phyloP scores from a whole-genome alignment of 441 rosid species.

The Jatropha multifida region DNA sequence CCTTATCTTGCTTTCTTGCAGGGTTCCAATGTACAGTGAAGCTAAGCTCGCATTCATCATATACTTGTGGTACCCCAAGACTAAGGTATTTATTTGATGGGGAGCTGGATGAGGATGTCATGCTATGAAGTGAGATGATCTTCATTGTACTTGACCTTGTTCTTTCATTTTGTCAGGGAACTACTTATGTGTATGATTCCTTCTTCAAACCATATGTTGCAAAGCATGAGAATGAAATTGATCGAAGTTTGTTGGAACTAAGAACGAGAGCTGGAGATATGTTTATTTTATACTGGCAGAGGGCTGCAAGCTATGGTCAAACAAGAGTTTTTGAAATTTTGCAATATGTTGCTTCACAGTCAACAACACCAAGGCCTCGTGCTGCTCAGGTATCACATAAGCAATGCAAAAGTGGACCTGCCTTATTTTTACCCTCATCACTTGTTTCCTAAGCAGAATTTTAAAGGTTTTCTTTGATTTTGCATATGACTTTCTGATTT shows the following conservation, averaged over 20 bases:
- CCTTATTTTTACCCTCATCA: not conserved
- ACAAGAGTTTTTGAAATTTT: conserved; percentile 74
- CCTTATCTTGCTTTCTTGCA: conserved; percentile 32
- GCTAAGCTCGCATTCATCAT: conserved; percentile 73
- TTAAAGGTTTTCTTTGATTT: not conserved
- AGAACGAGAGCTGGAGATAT: conserved; percentile 86
- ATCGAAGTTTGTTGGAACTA: conserved; percentile 77
- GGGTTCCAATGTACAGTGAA: conserved; percentile 88
- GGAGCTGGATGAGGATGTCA: not conserved
- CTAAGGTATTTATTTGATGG: conserved; percentile 44
- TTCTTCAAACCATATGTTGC: conserved; percentile 88
- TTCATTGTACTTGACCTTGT: conserved; percentile 13
- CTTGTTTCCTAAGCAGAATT: not conserved
- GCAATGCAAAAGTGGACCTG: not conserved
- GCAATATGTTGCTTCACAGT: conserved; percentile 74
- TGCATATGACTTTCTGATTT: conserved; percentile 3
- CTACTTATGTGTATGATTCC: conserved; percentile 83
- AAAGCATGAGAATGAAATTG: conserved; percentile 92
- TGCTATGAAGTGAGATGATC: not conserved
- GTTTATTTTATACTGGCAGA: conserved; percentile 70
- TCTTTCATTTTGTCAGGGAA: conserved; percentile 57
- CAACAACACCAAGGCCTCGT: conserved; percentile 51
- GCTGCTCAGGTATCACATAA: conserved; percentile 52
- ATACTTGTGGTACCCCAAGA: conserved; percentile 78
- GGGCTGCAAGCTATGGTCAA: conserved; percentile 82